Evolutionary conservation across 768 basidiomycete species (phyloP).

Genomic region (Tulasnella sp.): DNA sequence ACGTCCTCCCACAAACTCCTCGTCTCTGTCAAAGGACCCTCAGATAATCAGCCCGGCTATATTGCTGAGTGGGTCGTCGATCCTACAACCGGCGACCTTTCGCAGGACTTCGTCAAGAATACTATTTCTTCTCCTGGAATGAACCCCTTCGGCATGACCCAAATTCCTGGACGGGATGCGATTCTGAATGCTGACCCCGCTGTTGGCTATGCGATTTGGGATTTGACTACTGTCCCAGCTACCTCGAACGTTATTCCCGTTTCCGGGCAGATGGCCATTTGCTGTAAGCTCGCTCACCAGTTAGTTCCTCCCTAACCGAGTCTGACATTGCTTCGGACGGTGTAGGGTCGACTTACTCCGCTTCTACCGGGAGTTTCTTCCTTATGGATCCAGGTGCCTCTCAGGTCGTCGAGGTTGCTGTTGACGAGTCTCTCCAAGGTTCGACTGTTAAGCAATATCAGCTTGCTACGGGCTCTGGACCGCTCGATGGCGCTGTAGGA

Average conservation of each 20-base stretch:
- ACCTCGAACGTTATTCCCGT: neutral
- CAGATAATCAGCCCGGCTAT: neutral
- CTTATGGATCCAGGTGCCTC: constrained; percentile 14
- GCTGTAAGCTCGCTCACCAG: neutral
- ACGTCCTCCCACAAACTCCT: neutral
- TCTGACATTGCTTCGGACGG: neutral
- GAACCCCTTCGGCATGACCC: constrained; percentile 24
- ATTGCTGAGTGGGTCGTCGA: neutral
- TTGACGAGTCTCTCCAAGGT: constrained; percentile 9
- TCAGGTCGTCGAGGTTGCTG: neutral
- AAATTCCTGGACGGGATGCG: constrained; percentile 24
- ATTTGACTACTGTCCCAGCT: constrained; percentile 15
- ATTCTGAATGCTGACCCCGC: constrained; percentile 20
- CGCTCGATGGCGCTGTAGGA: neutral
- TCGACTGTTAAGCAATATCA: constrained; percentile 18
- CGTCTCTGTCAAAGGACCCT: neutral
- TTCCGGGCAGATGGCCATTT: neutral
- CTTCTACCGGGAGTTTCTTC: constrained; percentile 24
- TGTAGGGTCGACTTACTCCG: constrained; percentile 24
- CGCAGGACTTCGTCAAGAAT: constrained; percentile 7
- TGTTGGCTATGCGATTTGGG: constrained; percentile 23
- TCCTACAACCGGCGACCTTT: neutral
- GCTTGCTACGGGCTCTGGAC: constrained; percentile 1
- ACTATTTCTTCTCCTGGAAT: neutral
- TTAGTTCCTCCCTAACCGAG: neutral